Percentiles rank a stretch among this genome's conserved stretches.
Evolutionary conservation across 2,329 filamentous ascomycete species (phyloP).

Genomic region (Fusarium chuoi): DNA sequence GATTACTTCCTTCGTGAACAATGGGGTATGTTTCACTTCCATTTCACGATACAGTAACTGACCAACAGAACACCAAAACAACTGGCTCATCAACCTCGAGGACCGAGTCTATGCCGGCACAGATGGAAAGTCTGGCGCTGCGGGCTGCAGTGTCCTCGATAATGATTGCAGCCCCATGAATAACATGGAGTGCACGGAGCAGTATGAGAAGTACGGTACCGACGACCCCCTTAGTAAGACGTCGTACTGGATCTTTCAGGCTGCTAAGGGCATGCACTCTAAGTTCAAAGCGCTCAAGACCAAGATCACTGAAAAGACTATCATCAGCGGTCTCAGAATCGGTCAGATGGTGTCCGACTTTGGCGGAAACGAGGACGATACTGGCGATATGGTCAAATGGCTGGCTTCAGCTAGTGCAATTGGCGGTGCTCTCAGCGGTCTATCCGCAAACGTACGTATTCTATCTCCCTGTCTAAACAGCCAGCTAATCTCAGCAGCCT

Average conservation of each 20-base stretch:
- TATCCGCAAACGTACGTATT: background rate
- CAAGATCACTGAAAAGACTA: background rate
- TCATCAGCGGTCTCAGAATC: background rate
- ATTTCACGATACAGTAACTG: background rate
- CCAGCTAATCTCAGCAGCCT: background rate
- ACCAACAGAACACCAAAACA: conserved; percentile 15
- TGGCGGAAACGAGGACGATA: background rate
- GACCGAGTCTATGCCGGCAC: background rate
- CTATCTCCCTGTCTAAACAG: fast-evolving
- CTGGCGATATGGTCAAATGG: conserved; percentile 7
- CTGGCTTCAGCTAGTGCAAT: background rate
- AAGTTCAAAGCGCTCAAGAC: conserved; percentile 4
- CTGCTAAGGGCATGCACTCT: conserved; percentile 10
- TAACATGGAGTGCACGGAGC: background rate
- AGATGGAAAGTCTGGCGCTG: conserved; percentile 2
- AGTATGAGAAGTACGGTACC: conserved; percentile 7
- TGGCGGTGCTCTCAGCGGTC: background rate
- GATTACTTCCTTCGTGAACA: conserved; percentile 5
- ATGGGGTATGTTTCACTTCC: background rate
- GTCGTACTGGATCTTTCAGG: conserved; percentile 28
- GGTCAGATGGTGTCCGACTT: conserved; percentile 10
- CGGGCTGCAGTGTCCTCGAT: background rate
- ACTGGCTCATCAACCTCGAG: conserved; percentile 24
- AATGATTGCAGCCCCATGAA: background rate
- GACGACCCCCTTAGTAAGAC: background rate